Conservation (phyloP, 1,284 basidiomycete genomes). For the Trametes pubescens region DNA sequence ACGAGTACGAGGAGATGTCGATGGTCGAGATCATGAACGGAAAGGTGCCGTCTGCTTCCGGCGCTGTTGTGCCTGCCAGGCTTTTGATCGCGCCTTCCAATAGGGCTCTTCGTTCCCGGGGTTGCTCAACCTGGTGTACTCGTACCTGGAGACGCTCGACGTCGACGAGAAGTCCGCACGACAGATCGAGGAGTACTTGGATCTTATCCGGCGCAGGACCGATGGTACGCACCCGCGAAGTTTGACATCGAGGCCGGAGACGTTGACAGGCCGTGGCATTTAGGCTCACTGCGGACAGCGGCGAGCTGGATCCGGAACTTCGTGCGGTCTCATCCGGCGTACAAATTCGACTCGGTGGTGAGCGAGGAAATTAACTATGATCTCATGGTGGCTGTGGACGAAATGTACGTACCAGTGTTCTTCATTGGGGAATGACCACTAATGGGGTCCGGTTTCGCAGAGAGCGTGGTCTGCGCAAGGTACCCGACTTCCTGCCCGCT, state of each 20-base stretch:
- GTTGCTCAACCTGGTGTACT: constrained; percentile 83
- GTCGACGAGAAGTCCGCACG: constrained; percentile 69
- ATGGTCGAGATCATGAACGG: constrained; percentile 96
- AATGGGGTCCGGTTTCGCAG: constrained; percentile 21
- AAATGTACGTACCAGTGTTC: constrained; percentile 69
- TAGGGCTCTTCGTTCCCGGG: constrained; percentile 83
- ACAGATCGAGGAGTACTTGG: constrained; percentile 82
- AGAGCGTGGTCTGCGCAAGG: constrained; percentile 38
- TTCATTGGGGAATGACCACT: not conserved
- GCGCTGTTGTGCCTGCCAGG: not conserved
- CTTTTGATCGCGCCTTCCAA: constrained; percentile 3
- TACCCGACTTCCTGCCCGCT: constrained; percentile 35
- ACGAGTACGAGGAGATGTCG: constrained; percentile 93
- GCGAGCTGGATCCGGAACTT: constrained; percentile 96
- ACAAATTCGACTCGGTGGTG: constrained; percentile 92
- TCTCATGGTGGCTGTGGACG: constrained; percentile 89
- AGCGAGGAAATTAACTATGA: constrained; percentile 95
- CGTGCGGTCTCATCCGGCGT: constrained; percentile 88
- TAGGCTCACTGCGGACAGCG: constrained; percentile 86
- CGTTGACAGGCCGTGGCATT: constrained; percentile 24
- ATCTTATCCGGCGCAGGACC: constrained; percentile 81
- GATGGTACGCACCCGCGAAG: constrained; percentile 64
- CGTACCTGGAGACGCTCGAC: constrained; percentile 91
- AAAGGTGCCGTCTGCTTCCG: constrained; percentile 56
- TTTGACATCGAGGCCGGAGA: not conserved